Conservation (phyloP, 805 yeast species). For the Jamesozyma lodderae region DNA sequence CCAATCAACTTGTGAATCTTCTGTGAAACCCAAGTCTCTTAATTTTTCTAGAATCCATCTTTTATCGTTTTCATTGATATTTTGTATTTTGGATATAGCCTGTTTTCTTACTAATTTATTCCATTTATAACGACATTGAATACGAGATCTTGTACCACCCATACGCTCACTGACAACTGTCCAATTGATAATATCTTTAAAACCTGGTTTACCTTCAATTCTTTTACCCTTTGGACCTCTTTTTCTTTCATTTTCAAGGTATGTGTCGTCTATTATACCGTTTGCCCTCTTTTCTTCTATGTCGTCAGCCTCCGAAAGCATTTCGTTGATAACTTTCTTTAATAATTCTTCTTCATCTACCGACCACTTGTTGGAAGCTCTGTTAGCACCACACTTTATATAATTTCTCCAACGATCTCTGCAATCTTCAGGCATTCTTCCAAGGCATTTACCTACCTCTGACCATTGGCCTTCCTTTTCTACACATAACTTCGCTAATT, state of each 20-base stretch:
- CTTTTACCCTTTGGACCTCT: constrained; percentile 18
- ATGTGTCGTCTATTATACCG: constrained; percentile 11
- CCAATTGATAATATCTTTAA: constrained; percentile 64
- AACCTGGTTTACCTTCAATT: constrained; percentile 16
- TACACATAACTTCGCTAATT: constrained; percentile 51
- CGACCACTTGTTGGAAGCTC: constrained; percentile 77
- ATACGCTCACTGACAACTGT: constrained; percentile 80
- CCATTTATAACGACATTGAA: constrained; percentile 96
- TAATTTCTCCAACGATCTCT: constrained; percentile 95
- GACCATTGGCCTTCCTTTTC: constrained; percentile 84
- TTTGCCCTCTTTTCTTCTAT: constrained; percentile 12
- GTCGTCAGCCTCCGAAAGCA: constrained; percentile 32
- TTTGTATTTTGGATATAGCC: constrained; percentile 36
- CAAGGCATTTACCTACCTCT: constrained; percentile 65
- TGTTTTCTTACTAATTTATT: constrained; percentile 65
- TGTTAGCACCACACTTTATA: constrained; percentile 76
- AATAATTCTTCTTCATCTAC: constrained; percentile 58
- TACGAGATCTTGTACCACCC: constrained; percentile 83
- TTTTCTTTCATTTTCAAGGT: constrained; percentile 11
- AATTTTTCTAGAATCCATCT: constrained; percentile 42
- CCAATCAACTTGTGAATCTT: constrained; percentile 44
- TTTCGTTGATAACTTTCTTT: constrained; percentile 42
- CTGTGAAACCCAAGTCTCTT: constrained; percentile 35
- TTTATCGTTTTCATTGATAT: constrained; percentile 39
- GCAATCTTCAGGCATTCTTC: constrained; percentile 96